Evolutionary conservation across 2,329 filamentous ascomycete species (phyloP).

Genomic region (Fusarium humuli): DNA sequence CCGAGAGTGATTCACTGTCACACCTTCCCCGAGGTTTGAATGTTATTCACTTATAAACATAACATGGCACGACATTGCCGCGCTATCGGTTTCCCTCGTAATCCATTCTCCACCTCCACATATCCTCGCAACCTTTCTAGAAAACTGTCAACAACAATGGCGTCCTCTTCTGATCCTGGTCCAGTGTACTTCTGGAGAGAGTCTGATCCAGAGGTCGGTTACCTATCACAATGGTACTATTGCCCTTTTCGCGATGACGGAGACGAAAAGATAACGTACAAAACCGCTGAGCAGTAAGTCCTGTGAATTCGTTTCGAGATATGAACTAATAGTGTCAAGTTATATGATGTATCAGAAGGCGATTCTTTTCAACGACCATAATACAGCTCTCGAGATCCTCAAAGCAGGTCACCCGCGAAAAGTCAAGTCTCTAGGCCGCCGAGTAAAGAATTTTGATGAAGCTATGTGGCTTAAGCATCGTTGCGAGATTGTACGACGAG

Average conservation of each 20-base stretch:
- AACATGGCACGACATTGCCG: neutral
- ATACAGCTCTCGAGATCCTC: slow-evolving; percentile 62
- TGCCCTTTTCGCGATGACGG: slow-evolving; percentile 60
- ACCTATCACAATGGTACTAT: slow-evolving; percentile 72
- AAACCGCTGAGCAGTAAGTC: slow-evolving; percentile 64
- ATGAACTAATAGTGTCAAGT: slow-evolving; percentile 42
- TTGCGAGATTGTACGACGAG: slow-evolving; percentile 66
- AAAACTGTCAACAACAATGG: slow-evolving; percentile 19
- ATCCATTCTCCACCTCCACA: neutral
- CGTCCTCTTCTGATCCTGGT: slow-evolving; percentile 13
- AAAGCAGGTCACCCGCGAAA: slow-evolving; percentile 57
- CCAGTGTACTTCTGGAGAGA: slow-evolving; percentile 63
- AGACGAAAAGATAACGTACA: slow-evolving; percentile 54
- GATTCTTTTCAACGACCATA: slow-evolving; percentile 59
- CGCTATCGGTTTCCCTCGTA: neutral
- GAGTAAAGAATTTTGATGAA: slow-evolving; percentile 64
- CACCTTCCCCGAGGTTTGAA: neutral
- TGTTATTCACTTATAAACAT: neutral
- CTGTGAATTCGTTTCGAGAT: neutral
- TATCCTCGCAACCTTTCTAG: neutral
- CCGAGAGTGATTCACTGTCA: neutral
- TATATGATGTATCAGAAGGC: slow-evolving; percentile 69
- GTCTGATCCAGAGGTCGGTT: slow-evolving; percentile 61
- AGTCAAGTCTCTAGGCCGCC: slow-evolving; percentile 66
- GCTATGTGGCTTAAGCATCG: slow-evolving; percentile 64